Percentiles rank a stretch among this genome's conserved stretches.
These are phyloP conservation scores for Rhodamnia argentea DNA, from an alignment of 345 rosid genomes.

Conservation along the genomic window DNA sequence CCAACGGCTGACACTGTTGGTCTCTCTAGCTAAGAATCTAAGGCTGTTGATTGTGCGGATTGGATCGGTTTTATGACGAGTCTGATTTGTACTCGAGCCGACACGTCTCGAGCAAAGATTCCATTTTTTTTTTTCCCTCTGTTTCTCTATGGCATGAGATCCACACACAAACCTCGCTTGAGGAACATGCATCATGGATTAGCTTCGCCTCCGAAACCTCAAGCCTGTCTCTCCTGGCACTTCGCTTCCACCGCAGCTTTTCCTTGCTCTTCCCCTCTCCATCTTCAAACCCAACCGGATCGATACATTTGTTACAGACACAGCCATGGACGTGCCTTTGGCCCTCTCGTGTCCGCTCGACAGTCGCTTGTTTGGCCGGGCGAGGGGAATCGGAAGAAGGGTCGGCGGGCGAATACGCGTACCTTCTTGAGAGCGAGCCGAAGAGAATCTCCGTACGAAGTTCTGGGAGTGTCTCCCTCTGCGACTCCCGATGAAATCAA, in stretches of 20 bases:
- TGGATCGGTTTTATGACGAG: neutral
- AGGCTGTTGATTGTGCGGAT: neutral
- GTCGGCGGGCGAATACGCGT: neutral
- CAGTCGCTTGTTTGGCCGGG: neutral
- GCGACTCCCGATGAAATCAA: slow-evolving; percentile 80
- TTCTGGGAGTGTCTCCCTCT: slow-evolving; percentile 68
- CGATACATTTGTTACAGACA: neutral
- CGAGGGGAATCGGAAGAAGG: neutral
- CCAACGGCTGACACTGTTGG: neutral
- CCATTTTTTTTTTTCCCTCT: neutral
- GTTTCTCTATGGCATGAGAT: neutral
- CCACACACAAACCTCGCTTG: slow-evolving; percentile 1
- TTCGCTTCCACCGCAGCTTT: neutral
- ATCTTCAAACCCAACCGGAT: neutral
- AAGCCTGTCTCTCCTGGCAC: slow-evolving; percentile 2
- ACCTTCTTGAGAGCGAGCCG: slow-evolving; percentile 37
- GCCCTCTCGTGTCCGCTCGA: neutral
- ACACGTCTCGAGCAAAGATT: neutral
- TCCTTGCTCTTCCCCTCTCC: neutral
- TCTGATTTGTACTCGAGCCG: neutral
- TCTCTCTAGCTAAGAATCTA: neutral
- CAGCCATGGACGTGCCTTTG: neutral
- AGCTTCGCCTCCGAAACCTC: slow-evolving; percentile 8
- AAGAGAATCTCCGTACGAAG: slow-evolving; percentile 77
- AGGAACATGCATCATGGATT: slow-evolving; percentile 22